Base-by-base conservation (phyloP, 2,329 filamentous ascomycete genomes). In the Emergomyces orientalis region DNA sequence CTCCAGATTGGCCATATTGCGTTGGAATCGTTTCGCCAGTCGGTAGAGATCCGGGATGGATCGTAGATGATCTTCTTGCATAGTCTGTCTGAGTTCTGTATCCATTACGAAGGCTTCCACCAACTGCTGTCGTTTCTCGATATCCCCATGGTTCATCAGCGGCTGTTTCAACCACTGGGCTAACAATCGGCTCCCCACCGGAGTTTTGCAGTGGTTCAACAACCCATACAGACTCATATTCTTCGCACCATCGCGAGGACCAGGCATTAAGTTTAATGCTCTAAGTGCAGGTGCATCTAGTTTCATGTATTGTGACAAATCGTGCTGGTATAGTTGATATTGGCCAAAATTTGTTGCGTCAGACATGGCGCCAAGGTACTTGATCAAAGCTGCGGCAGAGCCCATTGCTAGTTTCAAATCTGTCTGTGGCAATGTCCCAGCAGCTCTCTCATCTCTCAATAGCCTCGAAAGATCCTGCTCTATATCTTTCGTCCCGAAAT, bases 161-260 rank as follows among this genome's bases (percentile, higher is more conserved):
- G 94, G 94, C 74, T 99, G 94, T 77, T 99, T 99, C 61, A 99
- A 80, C 94, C 94, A 99, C 73, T 99, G 95, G 1, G 93, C 88
- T 37, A 99, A 80, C 63, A 99, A 76, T 57, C 95, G 84, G 70
- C 92, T 96, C 17, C 94, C 94, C 0, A 96, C 87, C 0, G 94
- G 90, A 1, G 94, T 99, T 75, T 96, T 97, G 86, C 94, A 99
- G 75, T 97, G 92, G 70, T 99, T 97, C 51, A 99, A 81, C 22
- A 99, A 79, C 0, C 94, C 94, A 69, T 90, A 99, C 60, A 99
- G 75, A 72, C 92, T 97, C 94, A 99, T 99, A 0, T 86, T 95
- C 79, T 97, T 97, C n/a, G 91, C 85, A 1, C 94, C 94, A 71
- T 99, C 94, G 67, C 91, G 86, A 0, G 90, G 90, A 5, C 94